A percentile compares a stretch with the other conserved stretches of the same genome.
These are phyloP conservation scores for Trichophyton benhamiae DNA, from an alignment of 2,329 filamentous ascomycete species.

Conservation along the genomic window DNA sequence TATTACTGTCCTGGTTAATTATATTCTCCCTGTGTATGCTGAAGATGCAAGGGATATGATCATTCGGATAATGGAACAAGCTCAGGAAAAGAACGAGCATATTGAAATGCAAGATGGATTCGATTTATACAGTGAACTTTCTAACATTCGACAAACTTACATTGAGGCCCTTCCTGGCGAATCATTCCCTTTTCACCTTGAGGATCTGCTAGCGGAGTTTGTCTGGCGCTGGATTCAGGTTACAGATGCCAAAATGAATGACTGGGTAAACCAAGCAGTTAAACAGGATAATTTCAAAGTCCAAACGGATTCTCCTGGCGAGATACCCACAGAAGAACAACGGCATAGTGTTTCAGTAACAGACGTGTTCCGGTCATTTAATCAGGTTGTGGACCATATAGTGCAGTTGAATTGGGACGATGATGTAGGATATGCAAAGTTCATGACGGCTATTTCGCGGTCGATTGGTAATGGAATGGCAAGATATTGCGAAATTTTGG, in stretches of 20 bases:
- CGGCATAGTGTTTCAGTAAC: conserved; percentile 87
- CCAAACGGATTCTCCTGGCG: conserved; percentile 50
- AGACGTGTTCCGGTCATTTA: conserved; percentile 88
- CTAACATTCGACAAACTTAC: conserved; percentile 73
- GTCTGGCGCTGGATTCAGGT: conserved; percentile 89
- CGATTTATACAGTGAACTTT: conserved; percentile 78
- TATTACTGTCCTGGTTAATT: conserved; percentile 61
- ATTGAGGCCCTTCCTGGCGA: conserved; percentile 55
- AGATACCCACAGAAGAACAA: conserved; percentile 61
- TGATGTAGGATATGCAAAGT: conserved; percentile 83
- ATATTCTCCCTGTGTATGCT: conserved; percentile 80
- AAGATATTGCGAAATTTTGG: conserved; percentile 82
- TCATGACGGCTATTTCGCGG: conserved; percentile 88
- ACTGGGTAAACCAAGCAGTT: conserved; percentile 80
- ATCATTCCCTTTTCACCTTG: conserved; percentile 76
- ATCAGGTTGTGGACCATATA: conserved; percentile 78
- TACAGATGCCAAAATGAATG: conserved; percentile 65
- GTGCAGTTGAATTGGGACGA: conserved; percentile 83
- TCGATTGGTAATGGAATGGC: conserved; percentile 71
- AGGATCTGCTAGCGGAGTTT: conserved; percentile 74
- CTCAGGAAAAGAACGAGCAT: conserved; percentile 57
- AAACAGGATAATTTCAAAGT: conserved; percentile 81
- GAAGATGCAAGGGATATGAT: conserved; percentile 80
- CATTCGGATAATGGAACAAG: conserved; percentile 61
- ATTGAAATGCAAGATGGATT: conserved; percentile 87